These are phyloP conservation scores for Corrigiola litoralis DNA, from an alignment of 179 eudicot genomes.

Conservation along the genomic window DNA sequence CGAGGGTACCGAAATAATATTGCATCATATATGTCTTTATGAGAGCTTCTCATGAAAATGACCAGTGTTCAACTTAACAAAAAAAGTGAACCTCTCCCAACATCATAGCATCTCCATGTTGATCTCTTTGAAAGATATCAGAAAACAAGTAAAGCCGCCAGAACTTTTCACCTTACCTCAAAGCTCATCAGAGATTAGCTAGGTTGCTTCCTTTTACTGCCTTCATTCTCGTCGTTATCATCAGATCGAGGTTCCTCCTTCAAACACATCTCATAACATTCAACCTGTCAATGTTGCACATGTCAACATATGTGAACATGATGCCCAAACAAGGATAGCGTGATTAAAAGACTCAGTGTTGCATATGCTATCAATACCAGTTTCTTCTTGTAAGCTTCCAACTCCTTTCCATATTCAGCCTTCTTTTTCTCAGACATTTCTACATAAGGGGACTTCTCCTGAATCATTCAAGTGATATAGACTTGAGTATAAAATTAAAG, in stretches of 20 bases:
- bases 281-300: not conserved
- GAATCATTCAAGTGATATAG: not conserved
- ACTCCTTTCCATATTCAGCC: not conserved
- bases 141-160: too few relatives aligned
- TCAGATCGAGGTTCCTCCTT: not conserved
- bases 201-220: too few relatives aligned
- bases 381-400: not conserved
- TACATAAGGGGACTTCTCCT: slow-evolving; percentile 8
- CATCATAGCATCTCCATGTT: too few relatives aligned
- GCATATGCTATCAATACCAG: not conserved
- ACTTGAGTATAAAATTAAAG: too few relatives aligned
- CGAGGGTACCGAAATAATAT: too few relatives aligned
- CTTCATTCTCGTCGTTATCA: not conserved
- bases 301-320: not conserved
- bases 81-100: too few relatives aligned
- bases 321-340: not conserved
- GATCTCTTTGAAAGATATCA: too few relatives aligned
- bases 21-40: too few relatives aligned
- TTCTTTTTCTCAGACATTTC: not conserved
- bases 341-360: not conserved
- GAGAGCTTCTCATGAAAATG: too few relatives aligned
- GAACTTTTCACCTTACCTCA: too few relatives aligned
- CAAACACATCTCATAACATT: not conserved
- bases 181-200: too few relatives aligned
- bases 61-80: too few relatives aligned